Conservation (phyloP, 176 grass and related monocot species). For the bread wheat (Triticum aestivum) region DNA sequence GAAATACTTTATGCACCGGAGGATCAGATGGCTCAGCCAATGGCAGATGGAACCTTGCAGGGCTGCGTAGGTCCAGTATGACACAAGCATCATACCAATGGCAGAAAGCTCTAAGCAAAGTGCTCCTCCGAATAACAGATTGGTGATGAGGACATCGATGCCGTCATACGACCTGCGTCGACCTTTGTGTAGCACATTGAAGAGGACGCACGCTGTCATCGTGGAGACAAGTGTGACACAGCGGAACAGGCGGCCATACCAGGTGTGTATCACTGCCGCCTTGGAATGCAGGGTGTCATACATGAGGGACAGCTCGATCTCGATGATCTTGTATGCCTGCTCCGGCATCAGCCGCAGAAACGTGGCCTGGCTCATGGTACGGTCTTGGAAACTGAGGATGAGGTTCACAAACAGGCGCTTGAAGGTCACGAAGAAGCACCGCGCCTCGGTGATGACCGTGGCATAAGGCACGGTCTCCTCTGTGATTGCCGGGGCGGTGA, state of each 20-base stretch:
- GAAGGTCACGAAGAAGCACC: conserved; percentile 51
- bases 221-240: conserved; percentile 23
- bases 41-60: conserved; percentile 3
- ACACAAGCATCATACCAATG: conserved; percentile 43
- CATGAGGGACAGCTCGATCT: conserved; percentile 50
- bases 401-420: conserved; percentile 51
- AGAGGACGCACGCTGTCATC: conserved; percentile 29
- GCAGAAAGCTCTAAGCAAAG: conserved; percentile 39
- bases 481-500: neutral
- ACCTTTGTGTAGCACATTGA: conserved; percentile 19
- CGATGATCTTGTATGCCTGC: conserved; percentile 41
- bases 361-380: conserved; percentile 33
- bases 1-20: conserved; percentile 25
- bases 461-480: conserved; percentile 20
- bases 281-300: conserved; percentile 41
- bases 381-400: conserved; percentile 56
- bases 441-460: conserved; percentile 34
- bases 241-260: conserved; percentile 42
- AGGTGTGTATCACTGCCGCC: conserved; percentile 39
- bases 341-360: conserved; percentile 34
- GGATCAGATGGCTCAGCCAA: conserved; percentile 1
- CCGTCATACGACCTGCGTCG: neutral
- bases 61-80: conserved; percentile 42
- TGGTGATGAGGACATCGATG: conserved; percentile 36
- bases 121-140: conserved; percentile 31